Evolutionary conservation across 768 basidiomycete genomes (phyloP).

Genomic region (Lyophyllum semitale): DNA sequence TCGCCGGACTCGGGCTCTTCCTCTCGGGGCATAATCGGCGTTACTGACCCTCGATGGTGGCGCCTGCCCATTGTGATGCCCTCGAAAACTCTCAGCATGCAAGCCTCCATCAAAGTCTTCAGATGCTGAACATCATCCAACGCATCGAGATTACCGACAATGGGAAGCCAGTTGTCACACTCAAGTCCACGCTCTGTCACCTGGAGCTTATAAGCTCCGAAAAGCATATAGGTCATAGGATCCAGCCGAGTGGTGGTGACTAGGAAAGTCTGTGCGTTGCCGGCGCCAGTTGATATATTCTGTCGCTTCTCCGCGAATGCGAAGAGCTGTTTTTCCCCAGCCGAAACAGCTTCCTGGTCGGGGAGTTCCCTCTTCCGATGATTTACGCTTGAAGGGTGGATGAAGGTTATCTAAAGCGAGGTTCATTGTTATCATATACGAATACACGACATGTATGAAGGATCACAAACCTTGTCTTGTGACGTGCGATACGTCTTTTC

Average conservation of each 20-base stretch:
- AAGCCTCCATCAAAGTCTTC: conserved; percentile 77
- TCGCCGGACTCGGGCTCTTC: conserved; percentile 61
- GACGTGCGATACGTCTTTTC: conserved; percentile 72
- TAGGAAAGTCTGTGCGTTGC: conserved; percentile 63
- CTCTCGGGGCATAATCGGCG: conserved; percentile 41
- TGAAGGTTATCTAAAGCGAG: conserved; percentile 59
- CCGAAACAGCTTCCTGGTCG: conserved; percentile 24
- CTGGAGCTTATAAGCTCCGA: conserved; percentile 81
- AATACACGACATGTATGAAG: neutral
- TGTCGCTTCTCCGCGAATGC: conserved; percentile 85
- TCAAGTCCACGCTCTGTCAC: conserved; percentile 74
- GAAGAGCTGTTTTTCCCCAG: conserved; percentile 70
- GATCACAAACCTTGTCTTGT: conserved; percentile 72
- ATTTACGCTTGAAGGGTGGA: conserved; percentile 89
- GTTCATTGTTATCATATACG: neutral
- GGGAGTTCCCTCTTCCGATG: conserved; percentile 53
- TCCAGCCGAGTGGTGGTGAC: conserved; percentile 84
- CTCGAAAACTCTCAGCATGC: conserved; percentile 89
- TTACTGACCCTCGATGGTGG: conserved; percentile 29
- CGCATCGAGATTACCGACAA: conserved; percentile 70
- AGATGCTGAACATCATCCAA: conserved; percentile 84
- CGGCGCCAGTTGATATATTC: conserved; percentile 57
- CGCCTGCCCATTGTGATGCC: conserved; percentile 62
- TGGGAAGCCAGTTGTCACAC: conserved; percentile 90
- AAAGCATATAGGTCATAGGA: conserved; percentile 86